phyloP scores from a whole-genome alignment of 768 basidiomycete species.

The Tulasnella sp. region DNA sequence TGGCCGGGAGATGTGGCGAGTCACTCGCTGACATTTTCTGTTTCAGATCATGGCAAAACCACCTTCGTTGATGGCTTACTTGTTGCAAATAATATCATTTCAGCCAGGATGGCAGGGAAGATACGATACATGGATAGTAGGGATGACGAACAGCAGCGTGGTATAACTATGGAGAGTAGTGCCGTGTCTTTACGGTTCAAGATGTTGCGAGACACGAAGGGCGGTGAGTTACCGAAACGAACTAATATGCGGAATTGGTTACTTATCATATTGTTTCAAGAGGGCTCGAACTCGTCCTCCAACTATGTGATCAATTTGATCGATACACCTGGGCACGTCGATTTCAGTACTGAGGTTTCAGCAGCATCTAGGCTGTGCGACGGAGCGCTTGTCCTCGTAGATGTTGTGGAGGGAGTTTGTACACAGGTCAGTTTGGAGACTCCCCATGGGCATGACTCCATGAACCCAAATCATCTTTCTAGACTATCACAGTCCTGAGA shows the following conservation, averaged over 20 bases:
- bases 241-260: not conserved
- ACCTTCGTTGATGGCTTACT: slow-evolving; percentile 91
- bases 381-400: slow-evolving; percentile 89
- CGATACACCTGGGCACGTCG: slow-evolving; percentile 97
- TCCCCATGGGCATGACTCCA: too few relatives aligned
- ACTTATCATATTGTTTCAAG: not conserved
- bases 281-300: slow-evolving; percentile 34
- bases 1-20: too few relatives aligned
- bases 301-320: slow-evolving; percentile 90
- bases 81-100: slow-evolving; percentile 97
- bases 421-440: slow-evolving; percentile 60
- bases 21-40: not conserved
- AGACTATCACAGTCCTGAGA: slow-evolving; percentile 91
- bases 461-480: slow-evolving; percentile 8
- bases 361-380: slow-evolving; percentile 89
- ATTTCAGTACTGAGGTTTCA: slow-evolving; percentile 95
- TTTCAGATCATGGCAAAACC: slow-evolving; percentile 85
- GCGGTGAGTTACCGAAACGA: slow-evolving; percentile 37
- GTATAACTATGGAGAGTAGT: slow-evolving; percentile 98
- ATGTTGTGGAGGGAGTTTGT: slow-evolving; percentile 96
- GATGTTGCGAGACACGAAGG: slow-evolving; percentile 49
- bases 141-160: slow-evolving; percentile 94
- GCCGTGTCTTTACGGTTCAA: slow-evolving; percentile 86
- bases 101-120: slow-evolving; percentile 86
- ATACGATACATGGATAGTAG: slow-evolving; percentile 90